Evolutionary conservation across 192 early-diverging fungal species (phyloP).

Genomic region (Mortierella antarctica): DNA sequence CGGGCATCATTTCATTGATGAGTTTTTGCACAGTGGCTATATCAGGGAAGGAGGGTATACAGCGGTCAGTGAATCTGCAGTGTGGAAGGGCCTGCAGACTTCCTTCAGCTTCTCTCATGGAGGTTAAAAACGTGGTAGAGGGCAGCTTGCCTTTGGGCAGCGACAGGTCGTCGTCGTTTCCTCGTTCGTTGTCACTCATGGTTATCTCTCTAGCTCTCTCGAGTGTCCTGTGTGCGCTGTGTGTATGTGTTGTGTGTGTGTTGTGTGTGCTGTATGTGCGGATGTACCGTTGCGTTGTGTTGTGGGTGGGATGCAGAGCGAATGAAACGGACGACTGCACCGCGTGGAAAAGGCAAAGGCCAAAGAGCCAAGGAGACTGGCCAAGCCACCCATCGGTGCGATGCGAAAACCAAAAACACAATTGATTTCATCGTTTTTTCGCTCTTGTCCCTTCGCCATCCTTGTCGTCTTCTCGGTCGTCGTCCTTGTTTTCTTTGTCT

Average conservation of each 20-base stretch:
- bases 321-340: not conserved
- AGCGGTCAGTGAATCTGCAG: not conserved
- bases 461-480: no score
- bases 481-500: no score
- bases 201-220: not conserved
- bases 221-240: not conserved
- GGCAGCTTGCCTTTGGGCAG: slow-evolving; percentile 77
- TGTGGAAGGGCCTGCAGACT: no score
- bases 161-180: slow-evolving; percentile 85
- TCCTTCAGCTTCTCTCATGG: no score
- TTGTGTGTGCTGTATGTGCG: not conserved
- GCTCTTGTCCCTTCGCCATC: no score
- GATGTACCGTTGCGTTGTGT: slow-evolving; percentile 2
- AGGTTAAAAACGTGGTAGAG: not conserved
- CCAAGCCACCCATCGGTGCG: not conserved
- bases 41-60: not conserved
- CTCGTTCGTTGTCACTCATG: slow-evolving; percentile 73
- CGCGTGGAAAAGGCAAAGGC: not conserved
- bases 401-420: not conserved
- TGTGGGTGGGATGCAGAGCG: no score
- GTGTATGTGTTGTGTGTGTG: not conserved
- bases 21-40: slow-evolving; percentile 93
- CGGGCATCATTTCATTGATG: slow-evolving; percentile 95
- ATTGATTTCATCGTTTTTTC: not conserved
- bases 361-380: not conserved